These are phyloP conservation scores for Sporothrix pseudoabietina DNA, from an alignment of 2,329 filamentous ascomycete species.

Conservation along the genomic window DNA sequence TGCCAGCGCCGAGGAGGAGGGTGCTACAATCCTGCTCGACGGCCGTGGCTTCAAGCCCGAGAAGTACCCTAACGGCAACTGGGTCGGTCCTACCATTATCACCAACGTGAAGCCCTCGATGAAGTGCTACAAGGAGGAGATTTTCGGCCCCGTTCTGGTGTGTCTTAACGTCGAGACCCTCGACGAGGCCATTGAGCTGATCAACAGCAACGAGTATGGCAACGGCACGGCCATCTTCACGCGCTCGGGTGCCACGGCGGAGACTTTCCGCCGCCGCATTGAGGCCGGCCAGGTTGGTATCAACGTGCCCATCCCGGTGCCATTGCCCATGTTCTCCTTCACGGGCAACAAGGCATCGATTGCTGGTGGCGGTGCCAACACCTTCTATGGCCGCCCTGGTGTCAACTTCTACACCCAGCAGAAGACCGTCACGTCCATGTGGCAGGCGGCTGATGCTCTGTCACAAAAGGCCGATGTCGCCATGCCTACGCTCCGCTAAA, in stretches of 20 bases:
- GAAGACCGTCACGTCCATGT: constrained; percentile 95
- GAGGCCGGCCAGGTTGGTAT: constrained; percentile 85
- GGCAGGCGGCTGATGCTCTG: constrained; percentile 82
- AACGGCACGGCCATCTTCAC: constrained; percentile 88
- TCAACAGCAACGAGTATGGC: constrained; percentile 85
- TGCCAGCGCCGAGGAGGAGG: constrained; percentile 74
- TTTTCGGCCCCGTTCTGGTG: constrained; percentile 82
- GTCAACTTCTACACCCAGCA: constrained; percentile 94
- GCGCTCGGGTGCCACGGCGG: constrained; percentile 72
- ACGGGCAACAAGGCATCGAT: constrained; percentile 85
- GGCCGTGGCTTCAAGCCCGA: constrained; percentile 72
- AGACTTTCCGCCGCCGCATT: constrained; percentile 76
- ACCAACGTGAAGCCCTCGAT: constrained; percentile 77
- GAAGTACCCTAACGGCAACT: constrained; percentile 86
- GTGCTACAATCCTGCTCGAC: constrained; percentile 79
- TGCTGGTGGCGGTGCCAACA: constrained; percentile 87
- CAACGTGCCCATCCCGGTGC: constrained; percentile 78
- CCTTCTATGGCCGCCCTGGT: constrained; percentile 92
- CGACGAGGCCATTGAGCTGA: constrained; percentile 76
- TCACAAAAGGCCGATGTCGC: constrained; percentile 81
- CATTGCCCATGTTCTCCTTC: constrained; percentile 71
- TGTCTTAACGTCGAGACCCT: constrained; percentile 77
- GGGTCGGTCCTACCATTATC: constrained; percentile 82
- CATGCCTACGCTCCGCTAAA: constrained; percentile 65
- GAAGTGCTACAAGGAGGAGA: constrained; percentile 83